phyloP scores from a whole-genome alignment of 495 filamentous ascomycete species.

The Articulospora tetracladia region DNA sequence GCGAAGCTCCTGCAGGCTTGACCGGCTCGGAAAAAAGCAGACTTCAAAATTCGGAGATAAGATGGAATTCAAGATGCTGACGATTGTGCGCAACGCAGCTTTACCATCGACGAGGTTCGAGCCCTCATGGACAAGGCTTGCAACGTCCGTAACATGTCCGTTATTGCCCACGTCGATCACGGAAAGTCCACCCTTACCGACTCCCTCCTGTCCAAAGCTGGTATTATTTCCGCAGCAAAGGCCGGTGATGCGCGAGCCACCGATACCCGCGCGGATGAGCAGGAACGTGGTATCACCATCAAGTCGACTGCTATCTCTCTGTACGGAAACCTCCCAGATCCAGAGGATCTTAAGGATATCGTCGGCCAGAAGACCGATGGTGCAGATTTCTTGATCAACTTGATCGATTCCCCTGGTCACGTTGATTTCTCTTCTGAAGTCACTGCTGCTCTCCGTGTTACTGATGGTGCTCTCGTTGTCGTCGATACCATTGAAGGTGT shows the following conservation, averaged over 20 bases:
- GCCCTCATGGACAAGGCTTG: constrained; percentile 93
- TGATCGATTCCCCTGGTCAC: constrained; percentile 99
- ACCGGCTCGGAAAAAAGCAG: neutral
- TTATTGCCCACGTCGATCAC: constrained; percentile 99
- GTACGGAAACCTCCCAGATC: constrained; percentile 77
- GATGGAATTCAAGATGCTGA: constrained; percentile 7
- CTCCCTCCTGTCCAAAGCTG: constrained; percentile 96
- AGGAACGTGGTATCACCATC: constrained; percentile 99
- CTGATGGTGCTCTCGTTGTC: constrained; percentile 98
- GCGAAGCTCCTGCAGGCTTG: neutral
- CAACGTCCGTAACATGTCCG: constrained; percentile 99
- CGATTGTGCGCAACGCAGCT: constrained; percentile 55
- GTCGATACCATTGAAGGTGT: constrained; percentile 99
- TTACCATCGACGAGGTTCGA: constrained; percentile 98
- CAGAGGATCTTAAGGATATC: constrained; percentile 93
- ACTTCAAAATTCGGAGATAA: constrained; percentile 7
- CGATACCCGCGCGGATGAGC: constrained; percentile 95
- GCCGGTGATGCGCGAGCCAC: constrained; percentile 94
- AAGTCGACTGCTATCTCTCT: constrained; percentile 99
- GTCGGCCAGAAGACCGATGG: constrained; percentile 78
- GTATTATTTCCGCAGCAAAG: constrained; percentile 98
- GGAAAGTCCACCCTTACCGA: constrained; percentile 99
- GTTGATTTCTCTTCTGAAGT: constrained; percentile 99
- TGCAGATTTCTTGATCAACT: constrained; percentile 98
- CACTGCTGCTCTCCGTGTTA: constrained; percentile 98